Evolutionary conservation across 306 rosid species (phyloP).

Genomic region (Clitoria ternatea): DNA sequence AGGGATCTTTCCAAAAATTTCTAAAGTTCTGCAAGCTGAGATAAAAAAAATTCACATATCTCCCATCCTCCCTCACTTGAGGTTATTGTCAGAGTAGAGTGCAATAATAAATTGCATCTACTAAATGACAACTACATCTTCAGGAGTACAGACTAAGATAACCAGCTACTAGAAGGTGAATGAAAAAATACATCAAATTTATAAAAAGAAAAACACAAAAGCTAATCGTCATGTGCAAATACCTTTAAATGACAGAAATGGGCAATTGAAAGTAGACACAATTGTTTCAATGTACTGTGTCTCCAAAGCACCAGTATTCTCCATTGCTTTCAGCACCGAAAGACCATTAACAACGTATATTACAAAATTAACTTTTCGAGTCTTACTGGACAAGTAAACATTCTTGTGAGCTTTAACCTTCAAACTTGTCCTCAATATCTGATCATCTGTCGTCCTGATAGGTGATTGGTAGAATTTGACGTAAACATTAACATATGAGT

Average conservation of each 20-base stretch:
- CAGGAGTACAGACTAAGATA: not conserved
- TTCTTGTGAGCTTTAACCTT: slow-evolving; percentile 42
- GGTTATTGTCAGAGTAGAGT: not conserved
- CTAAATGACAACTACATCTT: not conserved
- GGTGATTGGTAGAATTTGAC: slow-evolving; percentile 31
- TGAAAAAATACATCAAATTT: not conserved
- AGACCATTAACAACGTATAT: slow-evolving; percentile 65
- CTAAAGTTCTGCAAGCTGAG: not conserved
- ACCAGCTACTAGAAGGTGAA: not conserved
- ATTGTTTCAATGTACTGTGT: slow-evolving; percentile 31
- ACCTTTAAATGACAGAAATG: slow-evolving; percentile 74
- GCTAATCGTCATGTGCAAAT: slow-evolving; percentile 15
- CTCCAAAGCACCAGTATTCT: slow-evolving; percentile 35
- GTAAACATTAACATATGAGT: slow-evolving; percentile 12
- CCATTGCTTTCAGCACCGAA: slow-evolving; percentile 58
- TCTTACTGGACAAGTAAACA: slow-evolving; percentile 34
- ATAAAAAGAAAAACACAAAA: not conserved
- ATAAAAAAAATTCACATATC: not conserved
- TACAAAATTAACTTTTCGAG: slow-evolving; percentile 63
- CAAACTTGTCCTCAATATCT: slow-evolving; percentile 41
- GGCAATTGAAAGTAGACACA: slow-evolving; percentile 60
- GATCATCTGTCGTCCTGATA: slow-evolving; percentile 56
- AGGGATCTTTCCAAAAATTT: not conserved
- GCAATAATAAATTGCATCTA: not conserved
- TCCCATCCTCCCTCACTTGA: not conserved